Percentiles rank a stretch among this genome's conserved stretches.
phyloP scores from a whole-genome alignment of 805 yeast species.

The Maudiozyma bulderi region DNA sequence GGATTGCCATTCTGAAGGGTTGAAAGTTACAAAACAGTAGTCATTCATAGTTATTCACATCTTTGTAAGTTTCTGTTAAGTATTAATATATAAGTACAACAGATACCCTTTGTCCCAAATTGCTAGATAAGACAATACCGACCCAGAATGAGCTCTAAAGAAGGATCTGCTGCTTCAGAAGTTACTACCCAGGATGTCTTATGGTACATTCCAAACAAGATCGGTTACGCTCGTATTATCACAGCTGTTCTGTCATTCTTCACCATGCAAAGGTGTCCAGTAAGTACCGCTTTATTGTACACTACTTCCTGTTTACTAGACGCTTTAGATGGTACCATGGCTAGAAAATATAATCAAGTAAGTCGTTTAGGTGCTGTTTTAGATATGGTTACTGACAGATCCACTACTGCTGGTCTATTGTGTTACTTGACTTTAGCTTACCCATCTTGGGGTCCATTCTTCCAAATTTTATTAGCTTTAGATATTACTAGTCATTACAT shows the following conservation, averaged over 20 bases:
- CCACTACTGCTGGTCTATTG: constrained; percentile 89
- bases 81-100: neutral
- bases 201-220: constrained; percentile 79
- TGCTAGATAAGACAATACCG: neutral
- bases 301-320: constrained; percentile 85
- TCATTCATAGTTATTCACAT: no score
- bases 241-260: constrained; percentile 73
- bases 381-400: constrained; percentile 98
- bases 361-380: constrained; percentile 91
- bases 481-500: constrained; percentile 91
- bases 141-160: constrained; percentile 1
- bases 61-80: no score
- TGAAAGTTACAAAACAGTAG: no score
- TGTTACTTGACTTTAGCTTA: constrained; percentile 76
- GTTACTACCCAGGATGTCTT: constrained; percentile 49
- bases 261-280: constrained; percentile 78
- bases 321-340: constrained; percentile 95
- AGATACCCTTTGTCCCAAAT: neutral
- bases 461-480: constrained; percentile 78
- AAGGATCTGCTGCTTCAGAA: neutral
- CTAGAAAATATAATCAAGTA: constrained; percentile 79
- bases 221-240: constrained; percentile 78
- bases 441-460: constrained; percentile 44
- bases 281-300: constrained; percentile 65
- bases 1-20: no score